These are phyloP conservation scores for Chenopodium suecicum DNA, from an alignment of 148 eudicot species.

Conservation along the genomic window DNA sequence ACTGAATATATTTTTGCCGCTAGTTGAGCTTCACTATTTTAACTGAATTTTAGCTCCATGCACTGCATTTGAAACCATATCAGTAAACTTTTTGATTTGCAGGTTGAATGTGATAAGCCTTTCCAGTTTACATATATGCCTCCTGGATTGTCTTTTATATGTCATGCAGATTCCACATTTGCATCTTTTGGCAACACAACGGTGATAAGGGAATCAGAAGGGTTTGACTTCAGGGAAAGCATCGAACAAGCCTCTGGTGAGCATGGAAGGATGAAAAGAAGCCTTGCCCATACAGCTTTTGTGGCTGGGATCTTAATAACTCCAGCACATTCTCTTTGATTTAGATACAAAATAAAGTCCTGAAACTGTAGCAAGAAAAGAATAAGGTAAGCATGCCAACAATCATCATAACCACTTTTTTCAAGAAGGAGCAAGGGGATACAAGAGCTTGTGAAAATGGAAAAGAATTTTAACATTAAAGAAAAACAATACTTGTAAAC, in stretches of 20 bases:
- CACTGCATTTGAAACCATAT: background rate
- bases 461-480: background rate
- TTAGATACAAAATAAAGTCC: conserved; percentile 80
- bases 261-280: conserved; percentile 82
- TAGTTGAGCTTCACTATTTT: background rate
- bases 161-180: conserved; percentile 50
- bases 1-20: background rate
- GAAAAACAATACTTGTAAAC: background rate
- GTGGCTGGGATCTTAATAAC: conserved; percentile 82
- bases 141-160: background rate
- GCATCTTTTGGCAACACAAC: conserved; percentile 84
- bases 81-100: background rate
- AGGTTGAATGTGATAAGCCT: background rate
- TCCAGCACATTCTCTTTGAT: conserved; percentile 97
- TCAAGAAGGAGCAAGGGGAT: background rate
- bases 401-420: background rate
- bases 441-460: background rate
- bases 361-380: conserved; percentile 59
- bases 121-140: background rate
- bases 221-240: conserved; percentile 59
- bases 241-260: conserved; percentile 66
- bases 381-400: conserved; percentile 8
- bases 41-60: background rate
- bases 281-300: conserved; percentile 72
- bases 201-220: conserved; percentile 72